Evolutionary conservation across 140 eudicot genomes (phyloP).

Genomic region (Bidens hawaiensis): DNA sequence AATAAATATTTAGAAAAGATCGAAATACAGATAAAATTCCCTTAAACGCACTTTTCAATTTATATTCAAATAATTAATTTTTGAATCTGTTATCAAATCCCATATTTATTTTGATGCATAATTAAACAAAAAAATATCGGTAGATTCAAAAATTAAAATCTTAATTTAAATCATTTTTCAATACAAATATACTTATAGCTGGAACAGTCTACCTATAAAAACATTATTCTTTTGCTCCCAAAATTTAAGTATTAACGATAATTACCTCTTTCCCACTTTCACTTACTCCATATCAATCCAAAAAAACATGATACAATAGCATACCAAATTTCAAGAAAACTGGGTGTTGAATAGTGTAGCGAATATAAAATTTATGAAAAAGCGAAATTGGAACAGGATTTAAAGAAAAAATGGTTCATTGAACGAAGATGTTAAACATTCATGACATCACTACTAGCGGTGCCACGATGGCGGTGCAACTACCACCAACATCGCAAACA

Average conservation of each 20-base stretch:
- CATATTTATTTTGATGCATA: constrained; percentile 11
- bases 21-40: constrained; percentile 9
- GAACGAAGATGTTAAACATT: too few relatives aligned
- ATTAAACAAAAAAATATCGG: constrained; percentile 18
- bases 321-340: too few relatives aligned
- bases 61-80: constrained; percentile 12
- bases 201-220: constrained; percentile 9
- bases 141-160: constrained; percentile 18
- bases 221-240: not conserved
- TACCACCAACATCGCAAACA: too few relatives aligned
- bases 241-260: constrained; percentile 18
- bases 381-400: too few relatives aligned
- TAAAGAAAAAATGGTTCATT: too few relatives aligned
- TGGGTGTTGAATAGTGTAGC: too few relatives aligned
- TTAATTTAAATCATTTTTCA: too few relatives aligned
- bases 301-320: too few relatives aligned
- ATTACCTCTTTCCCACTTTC: constrained; percentile 24
- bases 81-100: constrained; percentile 19
- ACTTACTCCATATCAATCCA: constrained; percentile 9
- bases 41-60: constrained; percentile 13
- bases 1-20: not conserved
- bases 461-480: too few relatives aligned
- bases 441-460: too few relatives aligned
- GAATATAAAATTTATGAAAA: too few relatives aligned
- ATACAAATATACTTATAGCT: constrained; percentile 1